These are phyloP conservation scores for Cercophora sp. DNA, from an alignment of 495 filamentous ascomycete genomes.

Conservation along the genomic window DNA sequence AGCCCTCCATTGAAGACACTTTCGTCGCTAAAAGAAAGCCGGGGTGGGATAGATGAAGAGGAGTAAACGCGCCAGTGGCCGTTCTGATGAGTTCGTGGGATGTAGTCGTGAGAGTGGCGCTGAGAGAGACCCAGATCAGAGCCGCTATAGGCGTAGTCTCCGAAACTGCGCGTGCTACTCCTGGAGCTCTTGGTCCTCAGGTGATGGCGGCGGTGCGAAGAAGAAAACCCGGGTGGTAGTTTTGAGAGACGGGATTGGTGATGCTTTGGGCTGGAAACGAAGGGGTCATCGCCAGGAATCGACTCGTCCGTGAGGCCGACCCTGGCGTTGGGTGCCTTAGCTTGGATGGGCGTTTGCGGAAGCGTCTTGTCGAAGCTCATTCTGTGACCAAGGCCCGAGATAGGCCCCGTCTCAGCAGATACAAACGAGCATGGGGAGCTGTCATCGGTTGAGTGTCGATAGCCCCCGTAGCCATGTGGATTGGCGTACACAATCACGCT, in stretches of 20 bases:
- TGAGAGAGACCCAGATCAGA: conserved; percentile 22
- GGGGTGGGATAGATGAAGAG: conserved; percentile 37
- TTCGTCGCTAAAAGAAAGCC: conserved; percentile 36
- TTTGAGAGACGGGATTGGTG: conserved; percentile 43
- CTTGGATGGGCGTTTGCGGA: conserved; percentile 42
- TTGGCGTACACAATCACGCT: conserved; percentile 45
- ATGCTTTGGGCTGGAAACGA: conserved; percentile 35
- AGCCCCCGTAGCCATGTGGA: conserved; percentile 16
- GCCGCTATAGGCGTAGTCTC: conserved; percentile 26
- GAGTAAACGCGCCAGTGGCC: conserved; percentile 38
- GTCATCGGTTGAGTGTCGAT: conserved; percentile 33
- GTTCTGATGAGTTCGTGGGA: conserved; percentile 6
- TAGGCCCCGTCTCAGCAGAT: conserved; percentile 14
- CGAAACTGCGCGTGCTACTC: conserved; percentile 39
- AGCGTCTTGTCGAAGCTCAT: conserved; percentile 38
- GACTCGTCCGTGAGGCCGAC: conserved; percentile 47
- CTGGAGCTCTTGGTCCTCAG: conserved; percentile 35
- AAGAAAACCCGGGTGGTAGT: conserved; percentile 25
- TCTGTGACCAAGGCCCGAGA: conserved; percentile 17
- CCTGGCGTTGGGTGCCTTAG: conserved; percentile 45
- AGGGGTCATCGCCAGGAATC: conserved; percentile 46
- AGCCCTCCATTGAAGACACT: conserved; percentile 28
- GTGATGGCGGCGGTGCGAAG: conserved; percentile 28
- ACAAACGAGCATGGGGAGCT: conserved; percentile 31
- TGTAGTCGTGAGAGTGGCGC: conserved; percentile 26